Evolutionary conservation across 208 protist species (phyloP).

Genomic region (Chromosphaera perkinsii): DNA sequence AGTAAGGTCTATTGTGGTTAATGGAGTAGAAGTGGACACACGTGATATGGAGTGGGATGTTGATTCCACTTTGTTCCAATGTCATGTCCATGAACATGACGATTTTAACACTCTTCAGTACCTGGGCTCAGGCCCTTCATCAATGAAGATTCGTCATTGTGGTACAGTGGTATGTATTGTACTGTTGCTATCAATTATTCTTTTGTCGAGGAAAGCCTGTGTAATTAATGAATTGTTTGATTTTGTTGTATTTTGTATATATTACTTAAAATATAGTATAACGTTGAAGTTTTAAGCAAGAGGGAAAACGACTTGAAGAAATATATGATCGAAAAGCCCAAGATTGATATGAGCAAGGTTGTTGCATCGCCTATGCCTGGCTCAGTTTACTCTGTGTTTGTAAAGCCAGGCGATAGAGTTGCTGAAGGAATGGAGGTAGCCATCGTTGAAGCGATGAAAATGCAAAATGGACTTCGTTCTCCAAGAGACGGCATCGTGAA

Average conservation of each 20-base stretch:
- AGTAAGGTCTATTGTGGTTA: no score
- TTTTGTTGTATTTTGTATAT: no score
- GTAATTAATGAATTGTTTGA: no score
- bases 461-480: slow-evolving; percentile 62
- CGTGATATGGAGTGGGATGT: no score
- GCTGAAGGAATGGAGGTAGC: slow-evolving; percentile 49
- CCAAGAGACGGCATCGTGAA: slow-evolving; percentile 37
- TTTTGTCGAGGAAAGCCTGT: no score
- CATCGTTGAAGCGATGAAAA: slow-evolving; percentile 73
- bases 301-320: slow-evolving; percentile 37
- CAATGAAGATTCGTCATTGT: slow-evolving; percentile 2
- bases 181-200: no score
- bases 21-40: no score
- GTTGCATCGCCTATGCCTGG: slow-evolving; percentile 70
- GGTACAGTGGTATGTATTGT: no score
- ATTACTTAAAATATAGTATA: slow-evolving; percentile 43
- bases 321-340: slow-evolving; percentile 51
- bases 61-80: neutral
- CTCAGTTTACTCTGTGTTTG: slow-evolving; percentile 42
- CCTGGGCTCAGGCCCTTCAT: neutral
- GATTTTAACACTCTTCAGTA: slow-evolving; percentile 13
- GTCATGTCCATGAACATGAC: neutral
- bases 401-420: slow-evolving; percentile 49
- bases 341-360: slow-evolving; percentile 50
- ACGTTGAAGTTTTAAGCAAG: slow-evolving; percentile 48